A percentile compares a stretch with the other conserved stretches of the same genome.
These are phyloP conservation scores for Yamadazyma dendronema DNA, from an alignment of 1,139 yeast genomes.

Conservation along the genomic window DNA sequence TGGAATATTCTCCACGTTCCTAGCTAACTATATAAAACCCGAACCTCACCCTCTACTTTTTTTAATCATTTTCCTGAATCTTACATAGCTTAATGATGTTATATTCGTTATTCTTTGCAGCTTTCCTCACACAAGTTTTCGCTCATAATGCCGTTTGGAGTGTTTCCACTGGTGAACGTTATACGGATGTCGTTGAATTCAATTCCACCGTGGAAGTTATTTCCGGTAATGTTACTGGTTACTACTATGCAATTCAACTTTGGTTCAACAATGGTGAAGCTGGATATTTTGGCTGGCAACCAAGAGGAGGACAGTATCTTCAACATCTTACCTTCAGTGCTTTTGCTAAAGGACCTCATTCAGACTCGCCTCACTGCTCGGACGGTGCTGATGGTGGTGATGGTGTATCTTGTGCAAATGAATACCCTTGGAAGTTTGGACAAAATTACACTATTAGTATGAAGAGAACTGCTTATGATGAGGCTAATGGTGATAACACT, in stretches of 20 bases:
- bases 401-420: slow-evolving; percentile 11
- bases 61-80: background rate
- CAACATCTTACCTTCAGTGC: slow-evolving; percentile 9
- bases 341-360: slow-evolving; percentile 9
- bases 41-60: too few species aligned
- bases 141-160: slow-evolving; percentile 1
- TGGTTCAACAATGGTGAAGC: slow-evolving; percentile 2
- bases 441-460: slow-evolving; percentile 11
- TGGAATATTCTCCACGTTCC: too few species aligned
- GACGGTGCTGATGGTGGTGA: slow-evolving; percentile 13
- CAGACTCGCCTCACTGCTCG: slow-evolving; percentile 7
- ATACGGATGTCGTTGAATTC: slow-evolving; percentile 6
- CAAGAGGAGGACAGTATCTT: slow-evolving; percentile 4
- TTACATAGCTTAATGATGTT: too few species aligned
- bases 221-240: slow-evolving; percentile 9
- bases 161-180: background rate
- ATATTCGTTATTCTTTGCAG: too few species aligned
- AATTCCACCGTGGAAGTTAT: slow-evolving; percentile 6
- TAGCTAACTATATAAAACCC: too few species aligned
- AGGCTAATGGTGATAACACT: slow-evolving; percentile 8
- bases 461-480: slow-evolving; percentile 4
- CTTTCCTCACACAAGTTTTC: too few species aligned
- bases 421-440: slow-evolving; percentile 12
- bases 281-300: slow-evolving; percentile 11
- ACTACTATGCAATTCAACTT: slow-evolving; percentile 8